Evolutionary conservation across 1,284 basidiomycete species (phyloP).

Genomic region (Ceratobasidium sp.): DNA sequence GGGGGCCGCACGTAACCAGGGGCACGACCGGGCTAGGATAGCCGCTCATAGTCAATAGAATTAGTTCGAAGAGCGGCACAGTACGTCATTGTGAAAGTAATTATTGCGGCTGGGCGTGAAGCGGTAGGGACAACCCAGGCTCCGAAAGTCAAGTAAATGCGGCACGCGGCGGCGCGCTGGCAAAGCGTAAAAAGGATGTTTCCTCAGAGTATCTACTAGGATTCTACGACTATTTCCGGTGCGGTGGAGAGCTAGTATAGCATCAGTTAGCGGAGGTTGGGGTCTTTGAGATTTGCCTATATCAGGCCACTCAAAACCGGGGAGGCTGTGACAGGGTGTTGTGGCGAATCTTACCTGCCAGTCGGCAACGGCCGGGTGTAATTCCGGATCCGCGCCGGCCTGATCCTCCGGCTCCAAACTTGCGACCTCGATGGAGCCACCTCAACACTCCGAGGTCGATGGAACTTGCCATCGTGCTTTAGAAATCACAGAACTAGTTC

Average conservation of each 20-base stretch:
- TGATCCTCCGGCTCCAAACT: conserved; percentile 75
- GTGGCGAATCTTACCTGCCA: background rate
- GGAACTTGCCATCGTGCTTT: too few relatives aligned
- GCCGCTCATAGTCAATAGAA: background rate
- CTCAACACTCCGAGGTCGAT: too few relatives aligned
- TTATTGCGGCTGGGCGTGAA: background rate
- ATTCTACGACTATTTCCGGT: background rate
- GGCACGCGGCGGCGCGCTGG: background rate
- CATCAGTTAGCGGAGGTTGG: background rate
- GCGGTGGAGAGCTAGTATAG: background rate
- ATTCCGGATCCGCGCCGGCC: conserved; percentile 82
- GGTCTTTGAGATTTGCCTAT: background rate
- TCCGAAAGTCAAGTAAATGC: background rate
- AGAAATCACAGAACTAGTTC: too few relatives aligned
- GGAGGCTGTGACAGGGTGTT: background rate
- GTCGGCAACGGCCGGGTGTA: too few relatives aligned
- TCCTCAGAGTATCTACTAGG: background rate
- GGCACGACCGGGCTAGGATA: too few relatives aligned
- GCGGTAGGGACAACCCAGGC: background rate
- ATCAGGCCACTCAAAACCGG: background rate
- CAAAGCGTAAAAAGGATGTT: background rate
- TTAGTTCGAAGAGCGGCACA: background rate
- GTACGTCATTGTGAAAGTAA: background rate
- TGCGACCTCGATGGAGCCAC: conserved; percentile 60
- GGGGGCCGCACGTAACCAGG: too few relatives aligned